Evolutionary conservation across 495 filamentous ascomycete species (phyloP), one percentile per base, ranked within the genome.

Genomic region (Podospora pseudocomata): DNA sequence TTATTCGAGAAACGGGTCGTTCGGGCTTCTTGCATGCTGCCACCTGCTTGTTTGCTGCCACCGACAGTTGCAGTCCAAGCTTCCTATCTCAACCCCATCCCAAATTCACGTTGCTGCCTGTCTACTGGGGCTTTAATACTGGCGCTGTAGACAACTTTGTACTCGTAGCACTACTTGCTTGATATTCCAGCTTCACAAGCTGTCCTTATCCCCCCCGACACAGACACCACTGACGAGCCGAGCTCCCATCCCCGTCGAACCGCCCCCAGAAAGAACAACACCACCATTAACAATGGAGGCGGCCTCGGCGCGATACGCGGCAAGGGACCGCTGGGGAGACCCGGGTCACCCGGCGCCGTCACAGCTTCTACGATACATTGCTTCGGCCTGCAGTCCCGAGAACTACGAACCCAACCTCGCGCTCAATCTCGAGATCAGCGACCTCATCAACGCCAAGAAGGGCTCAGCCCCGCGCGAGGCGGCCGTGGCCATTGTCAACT

Each of bases 351-450:
- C 90, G 67, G 89, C 90, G 39, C 85, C 91, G 56, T 91, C 96
- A 60, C 92, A 91, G 74, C 86, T 99, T 60, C 93, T 96, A 79
- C 90, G 96, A 79, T 97, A 93, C 79, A 97, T 99, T 80, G 90
- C 93, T 72, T 92, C 92, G 80, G 95, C 95, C 72, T 97, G 95
- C 80, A 94, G 94, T 75, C 91, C 95, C 54, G 90, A 93, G 70
- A 98, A 97, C 81, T 97, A 92, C 83, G 96, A 98, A 81, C 93
- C 95, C 67, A 97, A 98, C 77, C 89, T 99, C 64, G 96, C 94
- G 63, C 85, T 98, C 67, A 93, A 94, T 79, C 90, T 99, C 76
- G 95, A 99, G 86, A 97, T 99, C 74, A 84, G 92, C 67, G 95
- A 99, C 82, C 81, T 97, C 70, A 91, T 99, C 83, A 99, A 99